Percentiles rank a stretch among this genome's conserved stretches.
These are phyloP conservation scores for Boletus rufocinnamomeus DNA, from an alignment of 768 basidiomycete genomes.

Conservation along the genomic window DNA sequence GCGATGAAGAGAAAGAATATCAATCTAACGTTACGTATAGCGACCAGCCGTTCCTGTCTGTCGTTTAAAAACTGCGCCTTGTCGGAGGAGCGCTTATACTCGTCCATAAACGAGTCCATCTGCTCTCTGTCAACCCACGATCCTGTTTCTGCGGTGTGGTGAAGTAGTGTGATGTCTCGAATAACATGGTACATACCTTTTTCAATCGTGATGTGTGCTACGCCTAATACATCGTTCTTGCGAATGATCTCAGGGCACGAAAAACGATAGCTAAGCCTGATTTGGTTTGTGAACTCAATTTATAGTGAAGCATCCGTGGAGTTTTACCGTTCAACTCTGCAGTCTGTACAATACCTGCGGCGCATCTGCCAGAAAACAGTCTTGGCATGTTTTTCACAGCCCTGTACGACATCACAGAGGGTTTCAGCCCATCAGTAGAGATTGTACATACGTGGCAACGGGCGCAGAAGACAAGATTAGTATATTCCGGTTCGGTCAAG, in stretches of 20 bases:
- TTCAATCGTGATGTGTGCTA: not conserved
- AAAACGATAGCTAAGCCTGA: not conserved
- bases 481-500: slow-evolving; percentile 46
- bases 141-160: not conserved
- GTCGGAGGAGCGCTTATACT: slow-evolving; percentile 2
- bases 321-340: slow-evolving; percentile 3
- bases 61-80: slow-evolving; percentile 3
- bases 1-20: not conserved
- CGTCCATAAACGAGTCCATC: slow-evolving; percentile 10
- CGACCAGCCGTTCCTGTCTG: not conserved
- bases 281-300: not conserved
- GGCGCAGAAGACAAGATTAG: slow-evolving; percentile 40
- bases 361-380: slow-evolving; percentile 15
- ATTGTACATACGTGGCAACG: slow-evolving; percentile 24
- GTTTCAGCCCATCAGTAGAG: not conserved
- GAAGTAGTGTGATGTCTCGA: not conserved
- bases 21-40: slow-evolving; percentile 2
- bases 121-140: slow-evolving; percentile 13
- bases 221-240: not conserved
- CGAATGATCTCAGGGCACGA: not conserved
- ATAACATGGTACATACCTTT: not conserved
- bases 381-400: slow-evolving; percentile 5
- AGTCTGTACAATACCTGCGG: slow-evolving; percentile 12
- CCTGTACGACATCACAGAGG: not conserved
- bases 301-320: not conserved